A percentile compares a stretch with the other conserved stretches of the same genome.
phyloP scores from a whole-genome alignment of 768 basidiomycete genomes.

The Macrolepiota dolichaula region DNA sequence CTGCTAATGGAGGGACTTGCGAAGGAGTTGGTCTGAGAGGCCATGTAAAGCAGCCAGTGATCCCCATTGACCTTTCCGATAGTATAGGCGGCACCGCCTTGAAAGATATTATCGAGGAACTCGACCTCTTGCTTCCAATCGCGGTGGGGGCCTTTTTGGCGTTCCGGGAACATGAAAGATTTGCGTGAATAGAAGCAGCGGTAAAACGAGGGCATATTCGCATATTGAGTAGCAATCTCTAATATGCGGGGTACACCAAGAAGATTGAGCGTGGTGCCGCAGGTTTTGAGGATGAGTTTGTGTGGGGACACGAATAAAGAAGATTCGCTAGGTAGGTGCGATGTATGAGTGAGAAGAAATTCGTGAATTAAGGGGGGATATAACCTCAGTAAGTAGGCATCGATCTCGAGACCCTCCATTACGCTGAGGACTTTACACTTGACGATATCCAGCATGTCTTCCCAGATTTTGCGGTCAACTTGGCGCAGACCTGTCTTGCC shows the following conservation, averaged over 20 bases:
- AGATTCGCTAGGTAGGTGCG: constrained; percentile 68
- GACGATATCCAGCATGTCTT: constrained; percentile 96
- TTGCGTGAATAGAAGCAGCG: constrained; percentile 98
- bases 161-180: constrained; percentile 98
- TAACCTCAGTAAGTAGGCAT: constrained; percentile 95
- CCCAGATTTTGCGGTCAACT: constrained; percentile 80
- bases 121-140: constrained; percentile 94
- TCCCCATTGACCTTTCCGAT: constrained; percentile 98
- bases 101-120: constrained; percentile 88
- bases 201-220: constrained; percentile 67
- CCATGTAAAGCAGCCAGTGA: constrained; percentile 97
- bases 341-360: constrained; percentile 12
- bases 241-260: constrained; percentile 93
- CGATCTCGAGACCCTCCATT: constrained; percentile 83
- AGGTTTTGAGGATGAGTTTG: constrained; percentile 96
- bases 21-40: constrained; percentile 44
- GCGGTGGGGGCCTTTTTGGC: constrained; percentile 86
- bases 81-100: constrained; percentile 88
- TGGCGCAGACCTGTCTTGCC: constrained; percentile 70
- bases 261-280: constrained; percentile 97
- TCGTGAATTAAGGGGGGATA: constrained; percentile 22
- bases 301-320: constrained; percentile 94
- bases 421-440: constrained; percentile 94
- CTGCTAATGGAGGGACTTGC: constrained; percentile 14
- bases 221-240: constrained; percentile 77